Evolutionary conservation across 257 asterid genomes (phyloP).

Genomic region (Jasminum sambac): DNA sequence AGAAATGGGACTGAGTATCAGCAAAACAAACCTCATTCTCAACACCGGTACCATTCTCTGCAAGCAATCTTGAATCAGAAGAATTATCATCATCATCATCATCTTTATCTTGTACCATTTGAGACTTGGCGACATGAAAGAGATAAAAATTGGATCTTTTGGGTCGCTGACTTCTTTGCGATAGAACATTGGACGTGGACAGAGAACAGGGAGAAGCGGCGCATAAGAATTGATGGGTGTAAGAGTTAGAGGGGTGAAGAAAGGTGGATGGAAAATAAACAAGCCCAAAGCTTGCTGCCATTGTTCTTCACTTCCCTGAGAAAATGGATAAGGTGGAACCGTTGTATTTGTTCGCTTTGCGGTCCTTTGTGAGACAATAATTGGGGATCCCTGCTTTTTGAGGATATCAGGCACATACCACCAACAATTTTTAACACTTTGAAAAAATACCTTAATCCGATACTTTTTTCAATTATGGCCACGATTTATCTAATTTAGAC

Average conservation of each 20-base stretch:
- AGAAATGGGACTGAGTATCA: too few relatives aligned
- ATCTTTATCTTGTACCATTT: slow-evolving; percentile 30
- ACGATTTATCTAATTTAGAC: too few relatives aligned
- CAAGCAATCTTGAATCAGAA: slow-evolving; percentile 58
- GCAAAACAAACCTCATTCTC: too few relatives aligned
- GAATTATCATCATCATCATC: slow-evolving; percentile 35
- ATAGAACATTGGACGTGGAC: slow-evolving; percentile 9
- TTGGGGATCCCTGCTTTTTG: too few relatives aligned
- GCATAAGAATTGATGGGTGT: slow-evolving; percentile 6
- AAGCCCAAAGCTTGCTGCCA: slow-evolving; percentile 41
- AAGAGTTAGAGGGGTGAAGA: slow-evolving; percentile 22
- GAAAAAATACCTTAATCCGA: too few relatives aligned
- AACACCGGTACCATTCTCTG: too few relatives aligned
- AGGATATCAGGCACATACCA: too few relatives aligned
- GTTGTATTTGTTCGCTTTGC: too few relatives aligned
- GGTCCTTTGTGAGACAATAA: too few relatives aligned
- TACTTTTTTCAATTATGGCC: too few relatives aligned
- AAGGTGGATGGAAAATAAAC: slow-evolving; percentile 29
- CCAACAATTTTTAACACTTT: too few relatives aligned
- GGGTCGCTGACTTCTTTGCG: slow-evolving; percentile 20
- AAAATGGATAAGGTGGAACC: neutral
- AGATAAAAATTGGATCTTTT: slow-evolving; percentile 33
- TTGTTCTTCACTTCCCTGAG: slow-evolving; percentile 5
- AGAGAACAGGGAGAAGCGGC: slow-evolving; percentile 29
- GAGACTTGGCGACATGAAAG: slow-evolving; percentile 25